phyloP scores from a whole-genome alignment of 306 rosid genomes.

The Vigna angularis region DNA sequence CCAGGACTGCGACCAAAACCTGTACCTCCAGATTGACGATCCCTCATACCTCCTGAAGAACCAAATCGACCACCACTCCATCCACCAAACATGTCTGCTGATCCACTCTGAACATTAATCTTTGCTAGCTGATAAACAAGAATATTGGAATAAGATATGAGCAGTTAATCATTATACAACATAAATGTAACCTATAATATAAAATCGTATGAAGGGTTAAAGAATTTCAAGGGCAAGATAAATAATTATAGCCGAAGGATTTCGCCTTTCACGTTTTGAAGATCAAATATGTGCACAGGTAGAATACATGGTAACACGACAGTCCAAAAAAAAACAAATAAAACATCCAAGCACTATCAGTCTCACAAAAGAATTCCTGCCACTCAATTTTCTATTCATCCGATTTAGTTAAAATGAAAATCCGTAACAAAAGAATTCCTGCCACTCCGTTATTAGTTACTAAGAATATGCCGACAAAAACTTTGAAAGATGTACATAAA shows the following conservation, averaged over 20 bases:
- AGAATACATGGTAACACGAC: not conserved
- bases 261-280: conserved; percentile 1
- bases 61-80: conserved; percentile 62
- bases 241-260: not conserved
- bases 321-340: not conserved
- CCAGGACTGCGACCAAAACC: conserved; percentile 61
- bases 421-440: not conserved
- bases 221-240: conserved; percentile 10
- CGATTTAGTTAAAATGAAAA: not conserved
- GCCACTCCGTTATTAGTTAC: not conserved
- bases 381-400: not conserved
- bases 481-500: not conserved
- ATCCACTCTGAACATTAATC: conserved; percentile 63
- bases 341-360: not conserved
- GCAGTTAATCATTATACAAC: conserved; percentile 30
- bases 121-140: conserved; percentile 73
- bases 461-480: not conserved
- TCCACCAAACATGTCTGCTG: conserved; percentile 57
- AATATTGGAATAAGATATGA: conserved; percentile 36
- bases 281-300: not conserved
- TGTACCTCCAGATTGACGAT: conserved; percentile 49
- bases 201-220: conserved; percentile 17
- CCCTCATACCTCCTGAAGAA: conserved; percentile 50
- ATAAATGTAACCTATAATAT: not conserved
- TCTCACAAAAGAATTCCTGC: not conserved